These are phyloP conservation scores for Fimicolochytrium jonesii DNA, from an alignment of 192 early-diverging fungal genomes.

Conservation along the genomic window DNA sequence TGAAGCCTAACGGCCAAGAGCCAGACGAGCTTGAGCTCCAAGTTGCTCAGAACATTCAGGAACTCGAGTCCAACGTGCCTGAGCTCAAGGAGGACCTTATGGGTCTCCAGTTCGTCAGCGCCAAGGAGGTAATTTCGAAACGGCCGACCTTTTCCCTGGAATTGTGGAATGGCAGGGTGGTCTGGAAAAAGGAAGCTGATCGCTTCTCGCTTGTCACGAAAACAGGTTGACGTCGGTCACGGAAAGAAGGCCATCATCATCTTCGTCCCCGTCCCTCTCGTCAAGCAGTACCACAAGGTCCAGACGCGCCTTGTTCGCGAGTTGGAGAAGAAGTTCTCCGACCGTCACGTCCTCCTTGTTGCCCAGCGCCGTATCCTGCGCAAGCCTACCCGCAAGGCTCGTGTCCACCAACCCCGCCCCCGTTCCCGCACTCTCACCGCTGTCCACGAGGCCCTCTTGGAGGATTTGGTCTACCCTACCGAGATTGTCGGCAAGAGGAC, in stretches of 20 bases:
- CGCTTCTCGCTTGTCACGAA: too few relatives aligned
- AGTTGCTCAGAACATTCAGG: constrained; percentile 93
- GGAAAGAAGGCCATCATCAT: constrained; percentile 95
- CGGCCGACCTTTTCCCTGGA: too few relatives aligned
- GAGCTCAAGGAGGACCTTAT: constrained; percentile 97
- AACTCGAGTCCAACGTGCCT: constrained; percentile 91
- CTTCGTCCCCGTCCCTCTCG: constrained; percentile 93
- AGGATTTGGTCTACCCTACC: constrained; percentile 98
- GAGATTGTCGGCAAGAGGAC: constrained; percentile 99
- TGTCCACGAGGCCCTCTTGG: constrained; percentile 94
- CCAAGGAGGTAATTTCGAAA: constrained; percentile 80
- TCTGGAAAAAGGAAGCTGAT: too few relatives aligned
- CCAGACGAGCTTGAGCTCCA: constrained; percentile 86
- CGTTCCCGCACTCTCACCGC: constrained; percentile 93
- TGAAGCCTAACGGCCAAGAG: constrained; percentile 53
- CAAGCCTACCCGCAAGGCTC: constrained; percentile 86
- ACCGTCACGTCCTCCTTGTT: constrained; percentile 94
- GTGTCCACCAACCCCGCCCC: constrained; percentile 89
- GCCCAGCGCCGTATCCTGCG: constrained; percentile 94
- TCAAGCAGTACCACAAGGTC: constrained; percentile 95
- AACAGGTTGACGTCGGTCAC: constrained; percentile 84
- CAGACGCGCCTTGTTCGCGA: constrained; percentile 95
- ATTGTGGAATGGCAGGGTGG: too few relatives aligned
- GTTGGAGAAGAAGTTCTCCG: constrained; percentile 99
- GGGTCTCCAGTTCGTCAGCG: constrained; percentile 88